Evolutionary conservation across 1,284 basidiomycete genomes (phyloP), one percentile per base, ranked within the genome.

Genomic region (Trametes pubescens): DNA sequence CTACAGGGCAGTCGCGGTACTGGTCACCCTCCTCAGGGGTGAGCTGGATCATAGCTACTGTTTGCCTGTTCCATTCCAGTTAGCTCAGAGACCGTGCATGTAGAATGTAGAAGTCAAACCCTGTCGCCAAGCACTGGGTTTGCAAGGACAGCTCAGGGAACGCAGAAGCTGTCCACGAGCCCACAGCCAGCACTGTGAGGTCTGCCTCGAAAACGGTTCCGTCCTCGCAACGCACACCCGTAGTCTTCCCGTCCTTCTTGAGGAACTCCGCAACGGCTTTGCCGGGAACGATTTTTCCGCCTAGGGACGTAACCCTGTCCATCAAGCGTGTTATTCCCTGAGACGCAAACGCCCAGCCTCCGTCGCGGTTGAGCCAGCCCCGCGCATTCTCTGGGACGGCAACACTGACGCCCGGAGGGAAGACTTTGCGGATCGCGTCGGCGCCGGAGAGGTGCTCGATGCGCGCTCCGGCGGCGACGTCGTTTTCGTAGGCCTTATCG

Each of bases 321-420:
- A 91, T 84, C 62, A 93, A 78, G 13, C 85, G 77, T 7, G 78
- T 72, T 8, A 94, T 75, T 1, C 91, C 93, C 69, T 89, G 85
- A 1, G 85, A 82, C 2, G 95, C 93, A 73, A 91, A 84, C 1
- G 87, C 93, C 96, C 96, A 98, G 3, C 96, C 96, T 0, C 91
- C 88, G 43, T 92, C 87, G 1, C 79, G 80, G 73, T 96, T 97
- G 53, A 91, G 72, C 74, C 93, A 96, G 0, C 87, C 87, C 7
- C 72, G 68, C 37, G 72, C 75, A 29, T 74, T 65, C 5, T 77
- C 74, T 57, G 84, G 82, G 38, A 67, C 68, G 62, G 65, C 67
- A n/a, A 69, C 64, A 57, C 67, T 56, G 46, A 84, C 77, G 16
- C 70, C 68, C 0, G 75, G 56, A 5, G 87, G 84, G 67, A 90